A percentile compares a stretch with the other conserved stretches of the same genome.
These are phyloP conservation scores for Leccinum fallax DNA, from an alignment of 1,284 basidiomycete species.

Conservation along the genomic window DNA sequence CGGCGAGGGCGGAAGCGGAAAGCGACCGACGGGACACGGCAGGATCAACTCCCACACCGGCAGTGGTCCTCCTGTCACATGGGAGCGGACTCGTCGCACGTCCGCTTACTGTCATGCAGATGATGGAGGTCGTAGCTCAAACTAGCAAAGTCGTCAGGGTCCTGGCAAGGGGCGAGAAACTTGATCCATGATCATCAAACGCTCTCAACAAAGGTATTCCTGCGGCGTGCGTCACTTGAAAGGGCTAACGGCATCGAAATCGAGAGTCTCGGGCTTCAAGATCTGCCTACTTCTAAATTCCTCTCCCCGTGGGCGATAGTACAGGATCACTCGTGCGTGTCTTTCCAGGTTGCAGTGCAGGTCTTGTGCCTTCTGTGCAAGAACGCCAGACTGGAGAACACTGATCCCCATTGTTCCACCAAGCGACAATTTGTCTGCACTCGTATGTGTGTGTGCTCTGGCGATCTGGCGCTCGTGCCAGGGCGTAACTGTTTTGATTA, in stretches of 20 bases:
- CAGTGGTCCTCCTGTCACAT: constrained; percentile 17
- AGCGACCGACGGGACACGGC: constrained; percentile 33
- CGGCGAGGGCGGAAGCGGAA: constrained; percentile 34
- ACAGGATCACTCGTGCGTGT: constrained; percentile 23
- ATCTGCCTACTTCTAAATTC: constrained; percentile 20
- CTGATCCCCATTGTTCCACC: constrained; percentile 20
- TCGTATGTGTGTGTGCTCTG: constrained; percentile 15
- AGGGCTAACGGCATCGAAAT: constrained; percentile 11
- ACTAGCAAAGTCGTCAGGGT: constrained; percentile 73
- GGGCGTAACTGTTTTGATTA: constrained; percentile 22
- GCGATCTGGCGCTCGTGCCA: constrained; percentile 21
- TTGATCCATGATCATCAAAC: constrained; percentile 46
- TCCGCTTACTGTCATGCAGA: constrained; percentile 68
- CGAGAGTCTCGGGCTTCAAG: constrained; percentile 19
- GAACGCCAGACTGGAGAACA: constrained; percentile 20
- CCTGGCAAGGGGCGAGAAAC: constrained; percentile 77
- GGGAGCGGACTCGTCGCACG: constrained; percentile 59
- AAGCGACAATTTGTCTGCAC: constrained; percentile 30
- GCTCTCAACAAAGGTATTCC: not conserved
- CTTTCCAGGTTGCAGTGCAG: constrained; percentile 25
- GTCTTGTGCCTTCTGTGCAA: constrained; percentile 21
- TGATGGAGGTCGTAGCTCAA: constrained; percentile 73
- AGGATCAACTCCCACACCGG: constrained; percentile 31
- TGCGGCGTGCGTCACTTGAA: not conserved
- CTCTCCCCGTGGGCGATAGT: constrained; percentile 18